Evolutionary conservation across 345 rosid genomes (phyloP), one percentile per base, ranked within the genome.

Genomic region (Syzygium jambos): DNA sequence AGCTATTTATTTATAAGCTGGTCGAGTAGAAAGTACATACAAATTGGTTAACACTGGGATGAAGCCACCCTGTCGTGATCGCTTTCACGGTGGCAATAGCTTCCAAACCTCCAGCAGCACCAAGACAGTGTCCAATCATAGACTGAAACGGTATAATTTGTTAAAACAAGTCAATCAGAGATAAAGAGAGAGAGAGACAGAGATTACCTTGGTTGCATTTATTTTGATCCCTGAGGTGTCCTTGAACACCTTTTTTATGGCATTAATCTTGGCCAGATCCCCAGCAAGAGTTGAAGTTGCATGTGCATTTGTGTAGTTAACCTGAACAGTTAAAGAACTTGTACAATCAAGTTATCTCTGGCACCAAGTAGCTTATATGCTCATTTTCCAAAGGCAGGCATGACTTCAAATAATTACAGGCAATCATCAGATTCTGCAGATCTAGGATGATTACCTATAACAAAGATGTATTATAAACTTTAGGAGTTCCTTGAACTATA

Each of bases 101-200:
- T 95, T 98, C 99, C 90, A 98, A 88, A 86, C 99, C 99, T 85
- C 99, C 98, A 52, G 99, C 95, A 85, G 99, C 98, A 86, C 99
- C 99, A 22, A 98, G 99, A 93, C 99, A 95, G 90, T 98, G 99
- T 85, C 99, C 99, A 85, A 98, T 96, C 98, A 98, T 95, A 25
- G 99, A 98, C 99, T 96, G 94, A 85, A 90, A 90, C 59, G 41
- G 85, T 46, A 73, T 52, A 84, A 80, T 88, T 34, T 73, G 80
- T 51, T 7, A 73, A 38, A 86, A 63, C 68, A 85, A 15, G 63
- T 65, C 55, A 91, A 84, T 61, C 59, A 57, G 25, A 14, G 68
- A 59, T 3, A 38, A 25, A 23, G 49, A 77, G 55, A 51, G 86
- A 51, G 88, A 87, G 89, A 73, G 34, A 87, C 77, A 78, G 85